These are phyloP conservation scores for Clarireedia sp. DNA, from an alignment of 2,329 filamentous ascomycete genomes.

Conservation along the genomic window DNA sequence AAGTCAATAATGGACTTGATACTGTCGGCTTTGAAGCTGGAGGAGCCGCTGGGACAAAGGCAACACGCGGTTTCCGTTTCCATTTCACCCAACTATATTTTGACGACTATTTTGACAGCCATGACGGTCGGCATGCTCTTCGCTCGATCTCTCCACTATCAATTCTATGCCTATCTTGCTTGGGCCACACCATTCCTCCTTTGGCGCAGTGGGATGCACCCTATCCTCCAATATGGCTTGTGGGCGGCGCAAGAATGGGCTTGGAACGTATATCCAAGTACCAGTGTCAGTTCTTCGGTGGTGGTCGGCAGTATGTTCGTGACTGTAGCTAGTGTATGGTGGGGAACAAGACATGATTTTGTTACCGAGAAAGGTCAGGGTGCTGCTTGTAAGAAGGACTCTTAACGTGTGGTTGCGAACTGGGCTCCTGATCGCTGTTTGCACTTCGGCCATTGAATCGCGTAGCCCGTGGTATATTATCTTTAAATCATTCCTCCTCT, in stretches of 20 bases:
- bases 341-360: slow-evolving; percentile 31
- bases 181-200: slow-evolving; percentile 65
- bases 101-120: slow-evolving; percentile 54
- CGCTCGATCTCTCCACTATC: slow-evolving; percentile 64
- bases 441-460: no score
- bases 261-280: slow-evolving; percentile 69
- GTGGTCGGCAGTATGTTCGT: slow-evolving; percentile 65
- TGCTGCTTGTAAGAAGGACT: slow-evolving; percentile 19
- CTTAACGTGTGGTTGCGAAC: slow-evolving; percentile 10
- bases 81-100: slow-evolving; percentile 52
- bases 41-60: slow-evolving; percentile 31
- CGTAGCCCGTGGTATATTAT: not conserved
- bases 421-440: no score
- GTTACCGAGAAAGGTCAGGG: slow-evolving; percentile 21
- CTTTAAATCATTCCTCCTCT: slow-evolving; percentile 51
- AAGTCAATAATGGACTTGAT: slow-evolving; percentile 40
- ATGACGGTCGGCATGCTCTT: slow-evolving; percentile 62
- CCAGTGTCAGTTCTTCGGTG: slow-evolving; percentile 50
- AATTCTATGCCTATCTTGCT: slow-evolving; percentile 67
- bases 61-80: slow-evolving; percentile 41
- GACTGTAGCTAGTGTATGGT: slow-evolving; percentile 43
- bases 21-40: slow-evolving; percentile 19
- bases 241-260: slow-evolving; percentile 65
- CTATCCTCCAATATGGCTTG: slow-evolving; percentile 47
- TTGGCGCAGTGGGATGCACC: slow-evolving; percentile 56